phyloP scores from a whole-genome alignment of 73 alveolate species.

The Tetrahymena thermophila region DNA sequence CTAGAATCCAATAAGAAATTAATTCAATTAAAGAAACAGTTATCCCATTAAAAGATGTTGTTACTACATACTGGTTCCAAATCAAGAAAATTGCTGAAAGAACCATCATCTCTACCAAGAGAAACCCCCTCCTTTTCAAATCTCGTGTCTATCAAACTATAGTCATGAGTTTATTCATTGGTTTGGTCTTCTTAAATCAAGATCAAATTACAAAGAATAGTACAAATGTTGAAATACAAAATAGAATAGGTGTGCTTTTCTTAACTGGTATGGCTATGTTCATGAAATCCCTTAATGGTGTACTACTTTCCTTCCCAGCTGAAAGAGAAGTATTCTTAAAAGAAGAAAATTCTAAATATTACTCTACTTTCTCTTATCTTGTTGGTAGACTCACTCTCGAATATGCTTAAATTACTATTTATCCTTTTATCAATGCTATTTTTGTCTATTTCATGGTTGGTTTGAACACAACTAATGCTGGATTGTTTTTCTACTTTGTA shows the following conservation, averaged over 20 bases:
- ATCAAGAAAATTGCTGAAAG: background rate
- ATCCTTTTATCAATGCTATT: background rate
- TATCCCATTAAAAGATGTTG: background rate
- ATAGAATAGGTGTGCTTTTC: background rate
- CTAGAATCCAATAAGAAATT: background rate
- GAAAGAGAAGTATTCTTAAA: slow-evolving; percentile 4
- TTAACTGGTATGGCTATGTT: background rate
- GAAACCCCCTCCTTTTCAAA: background rate
- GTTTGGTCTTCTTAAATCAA: background rate
- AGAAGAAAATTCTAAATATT: slow-evolving; percentile 4
- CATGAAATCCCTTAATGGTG: slow-evolving; percentile 5
- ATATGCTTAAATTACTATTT: background rate
- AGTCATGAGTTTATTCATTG: background rate
- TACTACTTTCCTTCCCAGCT: background rate
- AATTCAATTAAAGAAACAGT: background rate
- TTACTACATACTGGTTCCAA: background rate
- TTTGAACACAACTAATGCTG: background rate
- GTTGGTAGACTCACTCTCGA: background rate
- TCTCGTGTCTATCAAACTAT: background rate
- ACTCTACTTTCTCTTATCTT: background rate
- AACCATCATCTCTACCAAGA: background rate
- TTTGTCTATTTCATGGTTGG: background rate
- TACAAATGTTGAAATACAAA: background rate
- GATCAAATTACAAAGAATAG: background rate
- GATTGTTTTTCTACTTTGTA: background rate